Conservation (phyloP, 2,329 filamentous ascomycete genomes). For the Helotiales sp. region DNA sequence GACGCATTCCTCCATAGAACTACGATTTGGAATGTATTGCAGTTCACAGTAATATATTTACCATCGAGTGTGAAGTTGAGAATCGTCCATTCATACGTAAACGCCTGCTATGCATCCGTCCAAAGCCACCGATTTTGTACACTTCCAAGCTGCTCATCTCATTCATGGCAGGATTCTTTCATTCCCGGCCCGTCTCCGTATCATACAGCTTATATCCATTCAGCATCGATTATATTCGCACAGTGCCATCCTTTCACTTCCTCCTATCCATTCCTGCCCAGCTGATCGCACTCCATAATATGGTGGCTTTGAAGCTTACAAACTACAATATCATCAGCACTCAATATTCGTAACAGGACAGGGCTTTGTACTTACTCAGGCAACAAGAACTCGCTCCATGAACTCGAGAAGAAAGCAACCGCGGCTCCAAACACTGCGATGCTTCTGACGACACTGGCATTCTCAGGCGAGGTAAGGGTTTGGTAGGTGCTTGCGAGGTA, state of each 20-base stretch:
- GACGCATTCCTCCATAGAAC: constrained; percentile 5
- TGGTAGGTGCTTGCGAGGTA: constrained; percentile 60
- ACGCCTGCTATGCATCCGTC: constrained; percentile 20
- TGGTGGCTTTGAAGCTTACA: constrained; percentile 1
- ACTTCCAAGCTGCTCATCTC: background rate
- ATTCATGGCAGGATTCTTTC: background rate
- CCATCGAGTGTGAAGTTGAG: constrained; percentile 17
- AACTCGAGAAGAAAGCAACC: constrained; percentile 66
- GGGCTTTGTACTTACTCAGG: constrained; percentile 54
- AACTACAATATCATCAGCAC: background rate
- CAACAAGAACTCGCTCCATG: constrained; percentile 66
- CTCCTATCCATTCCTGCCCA: background rate
- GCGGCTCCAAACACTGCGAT: constrained; percentile 68
- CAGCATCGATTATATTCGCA: background rate
- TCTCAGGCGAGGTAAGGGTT: constrained; percentile 64
- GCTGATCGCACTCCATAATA: background rate
- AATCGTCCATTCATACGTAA: constrained; percentile 21
- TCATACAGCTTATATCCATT: background rate
- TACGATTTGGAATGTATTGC: background rate
- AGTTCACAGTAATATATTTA: background rate
- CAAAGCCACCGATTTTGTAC: constrained; percentile 1
- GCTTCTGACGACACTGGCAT: constrained; percentile 67
- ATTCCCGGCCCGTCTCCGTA: background rate
- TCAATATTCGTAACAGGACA: background rate
- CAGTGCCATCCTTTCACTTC: background rate